Conservation (phyloP, 2,329 filamentous ascomycete genomes). For the Teratosphaeria destructans region DNA sequence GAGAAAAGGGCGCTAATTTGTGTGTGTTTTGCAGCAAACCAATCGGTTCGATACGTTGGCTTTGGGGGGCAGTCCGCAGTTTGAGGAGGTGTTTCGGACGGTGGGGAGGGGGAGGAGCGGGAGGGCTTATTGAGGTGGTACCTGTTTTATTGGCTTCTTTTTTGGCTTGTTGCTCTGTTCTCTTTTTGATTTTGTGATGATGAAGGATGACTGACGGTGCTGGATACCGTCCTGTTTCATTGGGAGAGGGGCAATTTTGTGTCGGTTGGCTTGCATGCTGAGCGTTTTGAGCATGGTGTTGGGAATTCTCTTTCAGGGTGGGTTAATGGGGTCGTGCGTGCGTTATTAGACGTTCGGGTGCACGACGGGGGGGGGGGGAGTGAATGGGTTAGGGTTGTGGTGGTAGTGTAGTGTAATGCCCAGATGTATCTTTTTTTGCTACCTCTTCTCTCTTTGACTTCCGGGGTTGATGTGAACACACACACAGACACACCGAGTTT, state of each 20-base stretch:
- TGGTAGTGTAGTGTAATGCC: neutral
- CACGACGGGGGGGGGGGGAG: neutral
- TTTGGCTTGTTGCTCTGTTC: too few relatives aligned
- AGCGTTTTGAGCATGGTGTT: constrained; percentile 7
- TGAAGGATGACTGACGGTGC: neutral
- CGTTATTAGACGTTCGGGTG: too few relatives aligned
- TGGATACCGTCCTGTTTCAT: neutral
- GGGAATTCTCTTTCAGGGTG: neutral
- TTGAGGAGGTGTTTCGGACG: constrained; percentile 13
- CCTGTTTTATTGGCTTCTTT: too few relatives aligned
- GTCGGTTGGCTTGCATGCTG: neutral
- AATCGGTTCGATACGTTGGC: constrained; percentile 39
- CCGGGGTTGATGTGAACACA: too few relatives aligned
- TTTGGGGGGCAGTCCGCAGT: constrained; percentile 8
- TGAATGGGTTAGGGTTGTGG: neutral
- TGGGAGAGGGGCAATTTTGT: too few relatives aligned
- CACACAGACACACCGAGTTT: too few relatives aligned
- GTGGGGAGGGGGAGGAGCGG: constrained; percentile 30
- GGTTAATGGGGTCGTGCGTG: neutral
- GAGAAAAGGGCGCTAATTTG: neutral
- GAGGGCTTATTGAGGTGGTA: constrained; percentile 22
- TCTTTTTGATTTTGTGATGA: too few relatives aligned
- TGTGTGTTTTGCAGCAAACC: constrained; percentile 27
- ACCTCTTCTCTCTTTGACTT: too few relatives aligned
- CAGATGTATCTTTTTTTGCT: too few relatives aligned